Percentiles rank a stretch among this genome's conserved stretches.
Evolutionary conservation across 1,284 basidiomycete genomes (phyloP).

Genomic region (Volvariella surrecta): DNA sequence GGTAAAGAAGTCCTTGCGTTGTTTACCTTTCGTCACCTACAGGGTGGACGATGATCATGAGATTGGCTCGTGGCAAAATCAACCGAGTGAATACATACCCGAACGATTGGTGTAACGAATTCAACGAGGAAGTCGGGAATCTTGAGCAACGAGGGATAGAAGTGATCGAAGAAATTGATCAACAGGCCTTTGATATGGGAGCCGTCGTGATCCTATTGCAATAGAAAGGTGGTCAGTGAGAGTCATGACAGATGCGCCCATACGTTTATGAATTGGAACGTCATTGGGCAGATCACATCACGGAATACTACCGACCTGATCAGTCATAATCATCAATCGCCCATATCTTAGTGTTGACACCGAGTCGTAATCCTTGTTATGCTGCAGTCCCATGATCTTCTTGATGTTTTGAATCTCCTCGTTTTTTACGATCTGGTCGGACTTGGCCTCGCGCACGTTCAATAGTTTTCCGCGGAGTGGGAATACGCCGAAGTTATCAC

Average conservation of each 20-base stretch:
- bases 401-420: conserved; percentile 96
- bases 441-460: conserved; percentile 95
- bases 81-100: conserved; percentile 43
- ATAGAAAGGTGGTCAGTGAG: too few relatives aligned
- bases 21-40: conserved; percentile 77
- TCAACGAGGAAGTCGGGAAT: conserved; percentile 93
- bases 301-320: conserved; percentile 59
- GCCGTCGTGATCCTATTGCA: conserved; percentile 99
- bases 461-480: conserved; percentile 95
- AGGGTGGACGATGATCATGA: not conserved
- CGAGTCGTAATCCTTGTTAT: conserved; percentile 82
- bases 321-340: conserved; percentile 98
- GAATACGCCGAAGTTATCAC: conserved; percentile 97
- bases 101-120: conserved; percentile 98
- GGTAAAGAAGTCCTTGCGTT: conserved; percentile 90
- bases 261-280: too few relatives aligned
- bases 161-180: conserved; percentile 98
- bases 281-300: too few relatives aligned
- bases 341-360: conserved; percentile 83
- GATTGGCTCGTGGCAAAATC: not conserved
- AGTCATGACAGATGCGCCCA: too few relatives aligned
- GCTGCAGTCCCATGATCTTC: conserved; percentile 95
- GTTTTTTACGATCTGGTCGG: conserved; percentile 98
- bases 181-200: conserved; percentile 99
- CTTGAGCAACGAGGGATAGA: conserved; percentile 92